These are phyloP conservation scores for Dentiscutata heterogama DNA, from an alignment of 371 early-diverging fungal species.

Conservation along the genomic window DNA sequence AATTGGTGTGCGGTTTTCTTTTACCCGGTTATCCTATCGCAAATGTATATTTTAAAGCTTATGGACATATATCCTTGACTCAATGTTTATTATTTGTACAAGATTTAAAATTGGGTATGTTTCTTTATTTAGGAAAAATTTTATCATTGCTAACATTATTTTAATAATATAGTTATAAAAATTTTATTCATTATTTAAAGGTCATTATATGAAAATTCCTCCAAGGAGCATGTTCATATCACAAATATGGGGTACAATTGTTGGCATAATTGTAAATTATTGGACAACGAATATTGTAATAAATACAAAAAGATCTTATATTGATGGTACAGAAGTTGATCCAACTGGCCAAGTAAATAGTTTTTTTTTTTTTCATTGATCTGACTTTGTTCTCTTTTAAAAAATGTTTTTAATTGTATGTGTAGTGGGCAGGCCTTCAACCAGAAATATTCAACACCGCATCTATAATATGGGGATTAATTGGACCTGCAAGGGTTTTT, in stretches of 20 bases:
- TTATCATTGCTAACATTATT: not conserved
- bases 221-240: constrained; percentile 64
- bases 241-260: constrained; percentile 61
- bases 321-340: not conserved
- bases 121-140: constrained; percentile 50
- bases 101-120: constrained; percentile 63
- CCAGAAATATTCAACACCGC: constrained; percentile 51
- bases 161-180: constrained; percentile 40
- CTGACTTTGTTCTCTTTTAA: too few relatives aligned
- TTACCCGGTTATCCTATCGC: constrained; percentile 63
- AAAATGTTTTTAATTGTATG: too few relatives aligned
- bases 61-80: constrained; percentile 64
- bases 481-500: constrained; percentile 79
- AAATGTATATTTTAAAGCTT: constrained; percentile 61
- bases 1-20: constrained; percentile 67
- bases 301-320: not conserved
- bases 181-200: constrained; percentile 47
- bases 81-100: constrained; percentile 62
- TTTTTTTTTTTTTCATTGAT: too few relatives aligned
- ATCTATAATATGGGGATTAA: constrained; percentile 51
- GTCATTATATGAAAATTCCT: constrained; percentile 72
- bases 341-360: not conserved
- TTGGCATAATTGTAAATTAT: constrained; percentile 50
- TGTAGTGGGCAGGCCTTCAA: not conserved
- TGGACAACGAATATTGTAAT: not conserved